Percentiles rank a stretch among this genome's conserved stretches.
Conservation (phyloP, 495 filamentous ascomycete genomes). For the Xylaria flabelliformis region DNA sequence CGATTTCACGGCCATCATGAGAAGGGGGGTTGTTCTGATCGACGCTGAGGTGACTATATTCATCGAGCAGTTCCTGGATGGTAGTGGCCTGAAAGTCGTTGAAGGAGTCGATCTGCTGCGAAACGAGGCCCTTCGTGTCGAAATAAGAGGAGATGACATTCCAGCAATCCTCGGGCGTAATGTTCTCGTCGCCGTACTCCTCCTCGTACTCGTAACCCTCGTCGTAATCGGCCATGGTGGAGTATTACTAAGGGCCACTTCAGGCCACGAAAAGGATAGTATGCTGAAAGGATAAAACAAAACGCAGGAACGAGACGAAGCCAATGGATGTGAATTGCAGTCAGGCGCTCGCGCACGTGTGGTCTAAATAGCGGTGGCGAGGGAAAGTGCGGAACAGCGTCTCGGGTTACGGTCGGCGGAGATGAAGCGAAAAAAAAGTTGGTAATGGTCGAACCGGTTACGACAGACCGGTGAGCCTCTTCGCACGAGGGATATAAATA, state of each 20-base stretch:
- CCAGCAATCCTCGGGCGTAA: slow-evolving; percentile 96
- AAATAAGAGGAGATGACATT: slow-evolving; percentile 96
- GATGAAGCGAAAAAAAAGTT: background rate
- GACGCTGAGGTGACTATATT: slow-evolving; percentile 84
- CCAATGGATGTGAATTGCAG: background rate
- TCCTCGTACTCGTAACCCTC: slow-evolving; percentile 51
- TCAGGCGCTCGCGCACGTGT: background rate
- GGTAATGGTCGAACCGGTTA: background rate
- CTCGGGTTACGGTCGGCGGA: background rate
- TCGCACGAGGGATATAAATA: background rate
- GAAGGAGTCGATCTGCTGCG: slow-evolving; percentile 97
- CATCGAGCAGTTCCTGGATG: slow-evolving; percentile 88
- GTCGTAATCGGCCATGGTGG: slow-evolving; percentile 40
- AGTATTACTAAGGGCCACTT: background rate
- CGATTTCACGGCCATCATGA: slow-evolving; percentile 75
- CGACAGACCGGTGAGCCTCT: background rate
- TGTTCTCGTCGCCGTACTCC: slow-evolving; percentile 66
- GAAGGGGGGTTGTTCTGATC: slow-evolving; percentile 81
- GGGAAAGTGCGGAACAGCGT: background rate
- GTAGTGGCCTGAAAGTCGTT: slow-evolving; percentile 93
- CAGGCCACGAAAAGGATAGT: background rate
- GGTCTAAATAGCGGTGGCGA: slow-evolving; percentile 1
- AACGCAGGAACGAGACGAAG: background rate
- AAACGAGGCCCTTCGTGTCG: slow-evolving; percentile 91
- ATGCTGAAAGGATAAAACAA: background rate